Evolutionary conservation across 2,329 filamentous ascomycete species (phyloP), one percentile per base, ranked within the genome.

Genomic region (Trematosphaeria pertusa): DNA sequence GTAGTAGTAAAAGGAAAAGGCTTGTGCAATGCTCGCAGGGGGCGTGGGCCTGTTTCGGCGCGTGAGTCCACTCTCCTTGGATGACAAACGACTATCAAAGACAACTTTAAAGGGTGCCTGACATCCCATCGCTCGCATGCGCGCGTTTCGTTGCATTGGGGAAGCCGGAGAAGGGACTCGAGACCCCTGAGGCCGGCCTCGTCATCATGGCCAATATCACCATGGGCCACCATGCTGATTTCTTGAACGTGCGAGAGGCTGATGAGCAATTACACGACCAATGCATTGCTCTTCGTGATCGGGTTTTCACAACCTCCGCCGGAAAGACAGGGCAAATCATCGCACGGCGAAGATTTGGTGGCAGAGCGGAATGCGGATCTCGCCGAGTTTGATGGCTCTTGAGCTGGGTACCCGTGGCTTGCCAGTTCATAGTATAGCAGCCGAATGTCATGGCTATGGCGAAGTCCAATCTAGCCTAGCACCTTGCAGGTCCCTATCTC

Each of bases 191-290:
- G 21, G 28, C 36, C 32, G 43, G 43, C 5, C 22, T 35, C 7
- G 43, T 35, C 8, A 41, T 46, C 19, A 41, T 46, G 43, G 22
- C 43, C 9, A 41, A 46, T 18, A 46, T 46, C 28, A 24, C 43
- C 5, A 46, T 46, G 43, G 37, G 43, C 5, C 26, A 46, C 18
- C 43, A 46, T 28, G n/a, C n/a, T 32, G 36, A 41, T 14, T 7
- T 46, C 6, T 35, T 36, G 8, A 19, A 7, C 4, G 5, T 46
- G 17, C 28, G 32, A 41, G 14, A 33, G 12, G 28, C 28, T 10
- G 31, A 41, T 35, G 12, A 11, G 24, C 11, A 15, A 8, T 28
- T 46, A 18, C 26, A 41, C 17, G 24, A 20, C 11, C 7, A 8
- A 12, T 28, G 12, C 24, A 28, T 28, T 28, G 24, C 24, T 28